phyloP scores from a whole-genome alignment of 129 eudicot genomes.

The Cynara cardunculus region DNA sequence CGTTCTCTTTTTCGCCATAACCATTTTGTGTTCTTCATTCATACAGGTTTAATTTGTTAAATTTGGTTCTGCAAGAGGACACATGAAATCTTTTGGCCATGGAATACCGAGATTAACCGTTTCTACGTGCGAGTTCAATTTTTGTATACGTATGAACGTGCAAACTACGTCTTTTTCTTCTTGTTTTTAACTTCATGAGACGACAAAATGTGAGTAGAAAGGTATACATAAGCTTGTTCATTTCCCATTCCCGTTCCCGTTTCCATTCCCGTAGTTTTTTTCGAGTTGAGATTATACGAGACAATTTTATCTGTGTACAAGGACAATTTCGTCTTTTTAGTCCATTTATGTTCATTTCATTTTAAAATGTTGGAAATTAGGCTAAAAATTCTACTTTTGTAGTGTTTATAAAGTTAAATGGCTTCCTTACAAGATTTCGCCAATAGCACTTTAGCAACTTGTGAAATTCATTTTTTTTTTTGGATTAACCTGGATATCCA shows the following conservation, averaged over 20 bases:
- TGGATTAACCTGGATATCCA: too few relatives aligned
- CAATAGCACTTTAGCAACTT: too few relatives aligned
- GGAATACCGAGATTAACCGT: constrained; percentile 1
- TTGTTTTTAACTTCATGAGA: neutral
- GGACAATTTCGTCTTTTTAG: neutral
- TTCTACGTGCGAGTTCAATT: neutral
- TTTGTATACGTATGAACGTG: constrained; percentile 22
- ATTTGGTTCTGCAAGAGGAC: constrained; percentile 12
- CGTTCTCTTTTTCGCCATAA: neutral
- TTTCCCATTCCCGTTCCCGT: neutral
- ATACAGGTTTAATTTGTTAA: constrained; percentile 24
- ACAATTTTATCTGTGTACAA: neutral
- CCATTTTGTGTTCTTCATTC: neutral
- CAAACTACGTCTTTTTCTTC: neutral
- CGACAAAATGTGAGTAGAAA: constrained; percentile 8
- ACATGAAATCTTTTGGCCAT: neutral
- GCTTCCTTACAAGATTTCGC: too few relatives aligned
- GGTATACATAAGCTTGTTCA: constrained; percentile 17
- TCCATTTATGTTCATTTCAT: neutral
- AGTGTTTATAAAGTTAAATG: neutral
- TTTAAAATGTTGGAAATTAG: neutral
- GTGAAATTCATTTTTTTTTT: too few relatives aligned
- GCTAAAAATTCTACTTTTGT: neutral
- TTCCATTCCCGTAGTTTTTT: constrained; percentile 9
- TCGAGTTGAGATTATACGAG: neutral